phyloP scores from a whole-genome alignment of 225 moss, liverwort and hornwort genomes.

The Bryum argenteum region DNA sequence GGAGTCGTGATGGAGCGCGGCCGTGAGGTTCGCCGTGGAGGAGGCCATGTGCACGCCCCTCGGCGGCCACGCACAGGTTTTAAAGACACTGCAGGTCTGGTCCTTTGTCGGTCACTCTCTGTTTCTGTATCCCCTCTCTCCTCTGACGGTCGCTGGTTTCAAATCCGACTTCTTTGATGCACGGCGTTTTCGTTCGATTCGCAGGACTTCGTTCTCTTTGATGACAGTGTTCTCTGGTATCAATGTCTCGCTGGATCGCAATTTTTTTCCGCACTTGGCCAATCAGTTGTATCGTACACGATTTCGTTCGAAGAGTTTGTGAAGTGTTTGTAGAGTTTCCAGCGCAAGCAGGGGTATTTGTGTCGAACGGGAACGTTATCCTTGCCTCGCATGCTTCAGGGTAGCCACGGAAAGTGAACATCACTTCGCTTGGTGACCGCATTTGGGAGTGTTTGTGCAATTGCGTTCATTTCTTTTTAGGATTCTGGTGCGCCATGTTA shows the following conservation, averaged over 20 bases:
- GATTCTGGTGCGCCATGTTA: not conserved
- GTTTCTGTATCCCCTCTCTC: not conserved
- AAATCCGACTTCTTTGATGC: constrained; percentile 42
- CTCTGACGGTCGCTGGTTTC: constrained; percentile 9
- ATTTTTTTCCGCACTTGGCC: constrained; percentile 8
- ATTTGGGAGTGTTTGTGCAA: not conserved
- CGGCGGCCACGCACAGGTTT: constrained; percentile 92
- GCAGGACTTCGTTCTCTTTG: constrained; percentile 11
- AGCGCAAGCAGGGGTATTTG: not conserved
- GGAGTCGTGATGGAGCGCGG: constrained; percentile 79
- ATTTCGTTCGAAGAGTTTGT: not conserved
- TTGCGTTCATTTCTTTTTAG: not conserved
- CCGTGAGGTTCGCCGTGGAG: constrained; percentile 85
- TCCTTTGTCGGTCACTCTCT: not conserved
- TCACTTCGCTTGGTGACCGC: not conserved
- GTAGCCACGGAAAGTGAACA: not conserved
- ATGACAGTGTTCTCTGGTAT: not conserved
- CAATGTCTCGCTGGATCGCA: not conserved
- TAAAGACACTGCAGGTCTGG: constrained; percentile 84
- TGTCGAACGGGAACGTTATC: not conserved
- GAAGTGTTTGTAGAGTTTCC: not conserved
- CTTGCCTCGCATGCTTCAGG: not conserved
- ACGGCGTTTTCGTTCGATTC: constrained; percentile 12
- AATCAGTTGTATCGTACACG: constrained; percentile 4
- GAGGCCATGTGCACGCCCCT: constrained; percentile 70